Evolutionary conservation across 2,329 filamentous ascomycete species (phyloP).

Genomic region (Blastomyces emzantsi): DNA sequence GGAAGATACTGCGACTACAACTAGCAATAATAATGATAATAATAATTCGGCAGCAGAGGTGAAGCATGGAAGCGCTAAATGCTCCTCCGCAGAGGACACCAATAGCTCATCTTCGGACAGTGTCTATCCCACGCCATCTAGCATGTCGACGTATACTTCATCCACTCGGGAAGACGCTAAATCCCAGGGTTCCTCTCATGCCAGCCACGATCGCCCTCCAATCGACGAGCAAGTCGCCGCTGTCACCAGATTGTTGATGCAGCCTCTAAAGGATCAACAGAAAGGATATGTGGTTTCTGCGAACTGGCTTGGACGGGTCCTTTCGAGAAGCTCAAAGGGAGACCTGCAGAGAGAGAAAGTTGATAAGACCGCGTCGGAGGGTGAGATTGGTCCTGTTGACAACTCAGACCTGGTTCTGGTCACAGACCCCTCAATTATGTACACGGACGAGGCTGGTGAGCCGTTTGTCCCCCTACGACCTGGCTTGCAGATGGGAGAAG

Average conservation of each 20-base stretch:
- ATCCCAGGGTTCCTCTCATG: slow-evolving; percentile 16
- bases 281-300: slow-evolving; percentile 69
- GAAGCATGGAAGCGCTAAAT: not conserved
- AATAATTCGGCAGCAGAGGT: not conserved
- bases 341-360: slow-evolving; percentile 44
- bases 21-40: not conserved
- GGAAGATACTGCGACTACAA: slow-evolving; percentile 16
- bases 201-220: slow-evolving; percentile 28
- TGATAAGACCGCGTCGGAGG: slow-evolving; percentile 52
- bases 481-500: slow-evolving; percentile 53
- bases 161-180: slow-evolving; percentile 24
- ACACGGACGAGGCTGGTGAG: slow-evolving; percentile 40
- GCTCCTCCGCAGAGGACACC: slow-evolving; percentile 22
- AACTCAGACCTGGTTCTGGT: slow-evolving; percentile 72
- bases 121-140: slow-evolving; percentile 32
- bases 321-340: slow-evolving; percentile 54
- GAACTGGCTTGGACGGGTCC: slow-evolving; percentile 67
- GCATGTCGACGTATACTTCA: slow-evolving; percentile 29
- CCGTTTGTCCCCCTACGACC: slow-evolving; percentile 64
- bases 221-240: slow-evolving; percentile 65
- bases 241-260: slow-evolving; percentile 52
- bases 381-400: slow-evolving; percentile 69
- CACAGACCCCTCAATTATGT: slow-evolving; percentile 34
- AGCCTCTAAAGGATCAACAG: slow-evolving; percentile 59
- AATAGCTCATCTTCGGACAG: slow-evolving; percentile 27